Base-by-base conservation (phyloP, 1,139 yeast species). In the Pichia terricola region DNA sequence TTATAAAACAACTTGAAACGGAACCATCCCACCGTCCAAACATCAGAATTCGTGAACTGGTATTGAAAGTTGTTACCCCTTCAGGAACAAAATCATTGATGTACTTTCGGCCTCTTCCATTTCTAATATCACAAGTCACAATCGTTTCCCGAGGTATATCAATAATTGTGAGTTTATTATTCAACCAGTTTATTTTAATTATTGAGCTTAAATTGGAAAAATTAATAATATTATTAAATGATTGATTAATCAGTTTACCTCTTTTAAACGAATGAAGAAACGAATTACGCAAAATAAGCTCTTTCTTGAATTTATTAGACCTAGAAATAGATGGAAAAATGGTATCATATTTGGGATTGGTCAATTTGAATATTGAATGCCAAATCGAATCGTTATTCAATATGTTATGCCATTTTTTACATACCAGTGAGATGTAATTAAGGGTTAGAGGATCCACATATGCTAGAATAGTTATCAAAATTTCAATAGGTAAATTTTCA, bases 361-460 rank as follows among this genome's bases (percentile, higher is more conserved):
- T 68, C 28, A 67, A 55, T 28, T 64, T 61, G 53, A 81, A 79
- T 26, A 81, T 68, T 44, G 69, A 70, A 54, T 70, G 70, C 89
- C 89, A 81, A 5, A 81, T 69, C 41, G 71, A 72, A 48, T 74
- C 74, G 56, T 80, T 81, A 47, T 70, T 69, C 4, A 79, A 70
- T 5, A 78, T 67, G 38, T 57, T 55, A 46, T 72, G 62, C 74
- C 86, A 77, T 25, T 64, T 57, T 37, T 62, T 68, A 53, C 86
- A 79, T 3, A 81, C 82, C 38, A 69, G 61, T 31, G 79, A 68
- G 25, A 78, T 57, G 27, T 63, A 62, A 43, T 67, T 64, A 37
- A 81, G 64, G 41, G 80, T 77, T 10, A 66, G 58, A 4, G 81
- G 77, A 42, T 79, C 84, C 22, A 81, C 65, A 49, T 73, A 65